phyloP scores from a whole-genome alignment of 1,284 basidiomycete genomes.

The Ganoderma lucidum region DNA sequence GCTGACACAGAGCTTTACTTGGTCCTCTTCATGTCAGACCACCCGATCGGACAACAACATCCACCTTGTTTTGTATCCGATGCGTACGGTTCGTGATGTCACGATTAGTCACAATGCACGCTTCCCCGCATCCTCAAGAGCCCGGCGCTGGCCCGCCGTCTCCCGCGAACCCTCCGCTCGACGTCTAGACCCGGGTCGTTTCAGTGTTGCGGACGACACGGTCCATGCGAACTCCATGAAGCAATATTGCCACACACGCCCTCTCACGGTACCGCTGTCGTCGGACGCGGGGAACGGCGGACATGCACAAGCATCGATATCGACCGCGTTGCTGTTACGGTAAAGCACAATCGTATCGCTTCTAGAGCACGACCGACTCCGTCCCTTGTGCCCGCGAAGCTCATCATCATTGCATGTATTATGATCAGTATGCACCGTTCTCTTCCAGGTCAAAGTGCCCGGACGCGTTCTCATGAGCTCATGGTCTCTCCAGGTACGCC shows the following conservation, averaged over 20 bases:
- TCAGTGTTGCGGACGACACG: background rate
- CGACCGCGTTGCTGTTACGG: background rate
- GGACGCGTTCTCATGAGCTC: background rate
- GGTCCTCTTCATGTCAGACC: background rate
- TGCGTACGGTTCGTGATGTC: background rate
- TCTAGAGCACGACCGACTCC: background rate
- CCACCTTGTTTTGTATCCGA: background rate
- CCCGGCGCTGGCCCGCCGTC: background rate
- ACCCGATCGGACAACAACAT: background rate
- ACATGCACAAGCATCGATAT: background rate
- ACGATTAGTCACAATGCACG: background rate
- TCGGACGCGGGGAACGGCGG: background rate
- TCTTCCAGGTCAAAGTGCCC: background rate
- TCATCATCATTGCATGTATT: background rate
- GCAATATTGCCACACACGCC: background rate
- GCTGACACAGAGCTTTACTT: background rate
- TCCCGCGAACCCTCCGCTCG: background rate
- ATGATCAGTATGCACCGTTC: background rate
- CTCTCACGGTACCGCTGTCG: background rate
- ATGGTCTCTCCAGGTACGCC: background rate
- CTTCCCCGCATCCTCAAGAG: background rate
- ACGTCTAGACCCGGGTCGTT: background rate
- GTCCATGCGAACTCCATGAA: background rate
- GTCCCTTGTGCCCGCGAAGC: background rate
- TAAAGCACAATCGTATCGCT: background rate